Base-by-base conservation (phyloP, 2,329 filamentous ascomycete genomes). In the Diaporthe australafricana region DNA sequence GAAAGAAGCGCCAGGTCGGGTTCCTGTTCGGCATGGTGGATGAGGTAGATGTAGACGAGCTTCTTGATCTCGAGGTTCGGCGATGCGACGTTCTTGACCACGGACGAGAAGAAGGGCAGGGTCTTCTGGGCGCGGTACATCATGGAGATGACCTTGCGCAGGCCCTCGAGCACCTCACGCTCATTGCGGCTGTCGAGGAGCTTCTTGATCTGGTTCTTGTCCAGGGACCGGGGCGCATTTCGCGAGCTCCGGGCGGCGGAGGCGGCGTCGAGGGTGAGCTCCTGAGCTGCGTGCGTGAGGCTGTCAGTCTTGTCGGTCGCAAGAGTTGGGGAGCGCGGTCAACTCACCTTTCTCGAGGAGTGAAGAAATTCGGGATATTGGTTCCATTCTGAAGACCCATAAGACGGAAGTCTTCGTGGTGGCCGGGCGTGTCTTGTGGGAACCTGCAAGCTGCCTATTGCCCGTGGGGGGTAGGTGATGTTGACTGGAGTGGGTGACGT, bases 31-130 rank as follows among this genome's bases (percentile, higher is more conserved):
- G 96, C 96, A 87, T 99, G 95, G 80, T 97, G 94, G 73, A 98
- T 92, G 74, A 99, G 91, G 83, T 98, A 99, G 80, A 98, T 97
- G 86, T 99, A 99, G 74, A 99, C 96, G 70, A 99, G 91, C 83
- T 98, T 98, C 84, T 98, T 97, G 82, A 98, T 95, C 79, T 97
- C 95, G 77, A 98, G 88, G 78, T 95, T 98, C 17, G 95, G 93
- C 47, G 94, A 98, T 35, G 96, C 96, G 72, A 98, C 94, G 77
- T 98, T 99, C 85, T 99, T 99, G 81, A 99, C 94, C 70, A 99
- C 93, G 30, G 95, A 93, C n/a, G 96, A 97, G 87, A 99, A 99
- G 87, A 96, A 97, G 27, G 94, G 92, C 2, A 97, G 87, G 71
- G 95, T 98, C 76, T 94, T 92, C 81, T 97, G 94, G 77, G 93